Conservation (phyloP, 2,329 filamentous ascomycete species). For the Alternaria postmessia region DNA sequence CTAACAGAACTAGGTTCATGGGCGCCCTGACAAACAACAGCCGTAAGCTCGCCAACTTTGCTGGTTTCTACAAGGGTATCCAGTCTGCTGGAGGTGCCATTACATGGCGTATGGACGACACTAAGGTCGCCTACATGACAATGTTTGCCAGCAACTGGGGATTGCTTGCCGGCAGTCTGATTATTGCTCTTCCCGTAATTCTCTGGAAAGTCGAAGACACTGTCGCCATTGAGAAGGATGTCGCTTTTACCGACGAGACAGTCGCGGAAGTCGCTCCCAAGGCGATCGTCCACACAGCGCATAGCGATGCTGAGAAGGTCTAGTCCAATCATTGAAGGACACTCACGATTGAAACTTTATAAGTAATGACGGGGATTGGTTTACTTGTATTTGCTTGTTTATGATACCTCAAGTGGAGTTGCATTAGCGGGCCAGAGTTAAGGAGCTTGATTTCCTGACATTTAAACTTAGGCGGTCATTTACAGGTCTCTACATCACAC, state of each 20-base stretch:
- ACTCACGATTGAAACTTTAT: conserved; percentile 14
- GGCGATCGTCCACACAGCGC: conserved; percentile 21
- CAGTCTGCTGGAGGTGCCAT: conserved; percentile 87
- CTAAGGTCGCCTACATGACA: conserved; percentile 68
- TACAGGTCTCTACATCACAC: conserved; percentile 33
- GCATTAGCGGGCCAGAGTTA: conserved; percentile 28
- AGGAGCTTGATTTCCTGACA: conserved; percentile 23
- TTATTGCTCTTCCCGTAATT: conserved; percentile 82
- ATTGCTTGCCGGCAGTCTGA: conserved; percentile 74
- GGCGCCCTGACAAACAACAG: conserved; percentile 91
- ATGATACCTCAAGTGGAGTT: conserved; percentile 31
- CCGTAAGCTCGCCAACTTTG: conserved; percentile 89
- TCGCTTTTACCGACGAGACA: conserved; percentile 86
- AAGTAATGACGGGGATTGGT: conserved; percentile 19
- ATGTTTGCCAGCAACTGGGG: conserved; percentile 82
- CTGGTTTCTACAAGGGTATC: conserved; percentile 89
- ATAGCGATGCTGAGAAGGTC: conserved; percentile 40
- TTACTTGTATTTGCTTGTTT: conserved; percentile 20
- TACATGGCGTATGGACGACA: conserved; percentile 73
- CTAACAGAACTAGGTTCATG: conserved; percentile 61
- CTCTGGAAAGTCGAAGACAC: conserved; percentile 81
- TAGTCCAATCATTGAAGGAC: conserved; percentile 19
- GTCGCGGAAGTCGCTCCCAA: conserved; percentile 69
- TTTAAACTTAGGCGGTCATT: conserved; percentile 20
- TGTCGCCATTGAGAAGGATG: conserved; percentile 80